These are phyloP conservation scores for Cutaneotrichosporon dermatis DNA, from an alignment of 1,284 basidiomycete species.

Conservation along the genomic window DNA sequence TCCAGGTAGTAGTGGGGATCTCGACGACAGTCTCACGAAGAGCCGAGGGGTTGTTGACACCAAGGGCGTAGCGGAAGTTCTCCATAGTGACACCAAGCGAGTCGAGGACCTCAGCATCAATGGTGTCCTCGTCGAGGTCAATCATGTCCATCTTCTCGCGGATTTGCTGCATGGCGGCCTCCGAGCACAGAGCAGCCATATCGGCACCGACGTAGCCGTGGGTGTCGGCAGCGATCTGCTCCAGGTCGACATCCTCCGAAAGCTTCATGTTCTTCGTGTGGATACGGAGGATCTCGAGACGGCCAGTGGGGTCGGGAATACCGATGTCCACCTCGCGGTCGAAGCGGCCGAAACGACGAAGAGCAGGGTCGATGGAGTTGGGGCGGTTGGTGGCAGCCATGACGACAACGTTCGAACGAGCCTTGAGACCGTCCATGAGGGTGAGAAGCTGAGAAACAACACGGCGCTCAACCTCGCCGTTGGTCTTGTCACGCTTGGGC, in stretches of 20 bases:
- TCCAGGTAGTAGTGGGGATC: slow-evolving; percentile 94
- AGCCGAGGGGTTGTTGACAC: slow-evolving; percentile 91
- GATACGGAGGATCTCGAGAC: slow-evolving; percentile 95
- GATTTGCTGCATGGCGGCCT: slow-evolving; percentile 98
- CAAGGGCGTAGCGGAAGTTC: slow-evolving; percentile 95
- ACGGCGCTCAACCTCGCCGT: slow-evolving; percentile 98
- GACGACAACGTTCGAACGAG: slow-evolving; percentile 96
- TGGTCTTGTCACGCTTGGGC: slow-evolving; percentile 99
- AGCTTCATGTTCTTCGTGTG: slow-evolving; percentile 99
- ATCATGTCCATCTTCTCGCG: slow-evolving; percentile 97
- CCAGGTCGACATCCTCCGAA: slow-evolving; percentile 93
- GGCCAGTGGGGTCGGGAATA: slow-evolving; percentile 96
- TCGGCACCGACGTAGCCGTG: slow-evolving; percentile 99
- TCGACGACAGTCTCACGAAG: slow-evolving; percentile 95
- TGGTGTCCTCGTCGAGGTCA: slow-evolving; percentile 88
- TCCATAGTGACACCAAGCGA: slow-evolving; percentile 96
- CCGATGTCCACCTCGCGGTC: slow-evolving; percentile 99
- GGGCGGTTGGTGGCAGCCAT: slow-evolving; percentile 98
- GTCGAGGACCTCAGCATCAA: slow-evolving; percentile 94
- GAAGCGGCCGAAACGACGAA: slow-evolving; percentile 96
- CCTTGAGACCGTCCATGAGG: slow-evolving; percentile 98
- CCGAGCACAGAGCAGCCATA: slow-evolving; percentile 90
- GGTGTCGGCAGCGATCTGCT: slow-evolving; percentile 97
- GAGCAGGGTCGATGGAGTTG: slow-evolving; percentile 97
- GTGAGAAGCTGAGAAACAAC: slow-evolving; percentile 97